phyloP scores from a whole-genome alignment of 2,329 filamentous ascomycete genomes.

The Parafenestella ontariensis region DNA sequence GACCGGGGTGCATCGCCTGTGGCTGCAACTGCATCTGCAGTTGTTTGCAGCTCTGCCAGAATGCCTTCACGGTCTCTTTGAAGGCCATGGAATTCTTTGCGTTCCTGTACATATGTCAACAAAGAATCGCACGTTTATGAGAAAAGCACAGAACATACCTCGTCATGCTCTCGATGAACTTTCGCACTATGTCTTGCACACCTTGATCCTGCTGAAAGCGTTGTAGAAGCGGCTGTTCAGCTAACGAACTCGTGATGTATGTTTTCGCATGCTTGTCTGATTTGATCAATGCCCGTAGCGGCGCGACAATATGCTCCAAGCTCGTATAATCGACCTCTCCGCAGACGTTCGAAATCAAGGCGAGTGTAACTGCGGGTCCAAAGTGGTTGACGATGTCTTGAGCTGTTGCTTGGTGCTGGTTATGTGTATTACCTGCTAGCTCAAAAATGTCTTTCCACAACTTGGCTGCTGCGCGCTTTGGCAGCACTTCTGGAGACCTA shows the following conservation, averaged over 20 bases:
- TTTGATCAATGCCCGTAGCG: slow-evolving; percentile 42
- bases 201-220: slow-evolving; percentile 37
- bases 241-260: slow-evolving; percentile 40
- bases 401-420: slow-evolving; percentile 34
- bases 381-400: slow-evolving; percentile 48
- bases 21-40: slow-evolving; percentile 46
- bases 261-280: slow-evolving; percentile 40
- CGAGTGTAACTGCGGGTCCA: slow-evolving; percentile 37
- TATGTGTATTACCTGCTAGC: slow-evolving; percentile 35
- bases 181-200: slow-evolving; percentile 40
- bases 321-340: slow-evolving; percentile 46
- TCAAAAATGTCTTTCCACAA: slow-evolving; percentile 67
- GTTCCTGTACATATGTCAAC: slow-evolving; percentile 43
- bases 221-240: slow-evolving; percentile 38
- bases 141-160: slow-evolving; percentile 27
- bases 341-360: slow-evolving; percentile 43
- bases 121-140: background rate
- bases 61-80: slow-evolving; percentile 45
- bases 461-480: slow-evolving; percentile 74
- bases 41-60: slow-evolving; percentile 48
- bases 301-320: slow-evolving; percentile 40
- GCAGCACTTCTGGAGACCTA: slow-evolving; percentile 73
- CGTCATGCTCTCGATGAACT: slow-evolving; percentile 43
- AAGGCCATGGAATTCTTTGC: slow-evolving; percentile 41
- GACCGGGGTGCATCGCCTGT: slow-evolving; percentile 35